Evolutionary conservation across 164 flowering plant genomes (phyloP).

Genomic region (Tetrastigma voinierianum): DNA sequence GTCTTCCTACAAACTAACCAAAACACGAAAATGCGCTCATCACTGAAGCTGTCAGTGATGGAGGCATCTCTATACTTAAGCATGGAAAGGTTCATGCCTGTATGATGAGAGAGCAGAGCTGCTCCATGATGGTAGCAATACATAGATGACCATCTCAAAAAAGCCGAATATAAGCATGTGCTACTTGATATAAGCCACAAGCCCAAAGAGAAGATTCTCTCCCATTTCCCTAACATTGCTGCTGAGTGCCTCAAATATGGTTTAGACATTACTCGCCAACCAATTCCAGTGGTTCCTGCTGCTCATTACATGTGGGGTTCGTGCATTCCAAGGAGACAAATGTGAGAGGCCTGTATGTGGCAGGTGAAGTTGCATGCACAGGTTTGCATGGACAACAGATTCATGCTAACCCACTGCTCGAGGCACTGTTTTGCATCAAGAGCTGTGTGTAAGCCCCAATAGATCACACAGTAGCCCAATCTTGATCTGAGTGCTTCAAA

Average conservation of each 20-base stretch:
- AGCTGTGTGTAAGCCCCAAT: conserved; percentile 84
- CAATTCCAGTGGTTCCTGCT: conserved; percentile 97
- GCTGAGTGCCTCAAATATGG: conserved; percentile 87
- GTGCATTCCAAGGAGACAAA: conserved; percentile 88
- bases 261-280: conserved; percentile 78
- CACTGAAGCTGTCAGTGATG: conserved; percentile 98
- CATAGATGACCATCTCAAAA: conserved; percentile 92
- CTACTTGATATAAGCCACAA: conserved; percentile 89
- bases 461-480: conserved; percentile 44
- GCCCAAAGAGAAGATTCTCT: conserved; percentile 67
- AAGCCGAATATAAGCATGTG: conserved; percentile 71
- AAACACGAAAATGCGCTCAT: conserved; percentile 82
- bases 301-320: conserved; percentile 99
- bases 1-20: conserved; percentile 67
- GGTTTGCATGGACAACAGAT: conserved; percentile 95
- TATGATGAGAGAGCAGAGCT: conserved; percentile 91
- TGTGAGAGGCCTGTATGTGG: conserved; percentile 80
- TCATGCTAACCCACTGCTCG: conserved; percentile 96
- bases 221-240: conserved; percentile 97
- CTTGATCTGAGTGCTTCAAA: conserved; percentile 32
- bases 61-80: conserved; percentile 82
- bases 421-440: conserved; percentile 91
- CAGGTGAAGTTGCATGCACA: conserved; percentile 98
- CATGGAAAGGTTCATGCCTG: conserved; percentile 92
- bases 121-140: conserved; percentile 97